Base-by-base conservation (phyloP, 2,329 filamentous ascomycete genomes). In the Lachnellula occidentalis region DNA sequence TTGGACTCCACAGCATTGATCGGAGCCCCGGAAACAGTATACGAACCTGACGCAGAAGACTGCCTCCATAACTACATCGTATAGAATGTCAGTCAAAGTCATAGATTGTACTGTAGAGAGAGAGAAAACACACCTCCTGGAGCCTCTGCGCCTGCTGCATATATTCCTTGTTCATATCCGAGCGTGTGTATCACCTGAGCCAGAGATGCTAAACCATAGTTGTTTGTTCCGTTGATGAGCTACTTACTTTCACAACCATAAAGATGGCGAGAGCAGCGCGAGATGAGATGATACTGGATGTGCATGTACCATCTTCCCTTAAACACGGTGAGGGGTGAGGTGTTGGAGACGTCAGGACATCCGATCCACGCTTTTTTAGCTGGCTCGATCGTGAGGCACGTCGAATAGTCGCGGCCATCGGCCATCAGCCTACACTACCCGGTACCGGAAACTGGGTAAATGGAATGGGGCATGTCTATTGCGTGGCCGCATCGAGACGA, bases 141-240 rank as follows among this genome's bases (percentile, higher is more conserved):
- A 62, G 55, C 51, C 53, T 51, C 54, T 55, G 53, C n/a, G 51
- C 36, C 46, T 61, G 51, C 46, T 43, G 34, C 22, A 56, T 51
- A 48, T 59, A 54, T 41, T 59, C 15, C 15, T 54, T 27, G 22
- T 31, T 54, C 51, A 50, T 49, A 11, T 39, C 49, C 45, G 41
- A 9, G 31, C 24, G n/a, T 19, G n/a, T 41, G 24, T n/a, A n/a
- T 50, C 19, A 37, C 27, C n/a, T 21, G 24, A 46, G 19, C 27
- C n/a, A n/a, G 24, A 46, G 19, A 51, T 47, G 22, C 31, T 45
- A 45, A 5, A 24, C 41, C 27, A 45, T 45, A 5, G 22, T 17
- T 45, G 11, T 45, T 45, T 6, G 8, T 14, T 12, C 19, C 12
- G 19, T 21, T 45, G 27, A 45, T 45, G 12, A 8, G 12, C 36